These are phyloP conservation scores for Ophiostoma angusticollis DNA, from an alignment of 2,329 filamentous ascomycete genomes.

Conservation along the genomic window DNA sequence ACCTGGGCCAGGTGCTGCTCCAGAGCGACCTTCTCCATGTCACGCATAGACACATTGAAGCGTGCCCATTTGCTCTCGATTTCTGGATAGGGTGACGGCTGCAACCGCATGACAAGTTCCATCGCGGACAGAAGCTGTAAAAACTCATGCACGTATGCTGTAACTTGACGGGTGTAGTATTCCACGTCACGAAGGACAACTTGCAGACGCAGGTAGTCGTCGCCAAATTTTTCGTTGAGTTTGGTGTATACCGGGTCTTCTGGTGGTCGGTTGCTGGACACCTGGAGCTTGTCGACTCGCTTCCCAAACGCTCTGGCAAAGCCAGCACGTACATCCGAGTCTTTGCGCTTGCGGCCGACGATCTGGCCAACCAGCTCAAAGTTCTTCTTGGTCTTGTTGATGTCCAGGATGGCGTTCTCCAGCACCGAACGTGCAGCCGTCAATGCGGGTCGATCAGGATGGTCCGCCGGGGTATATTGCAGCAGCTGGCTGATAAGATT, in stretches of 20 bases:
- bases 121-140: conserved; percentile 69
- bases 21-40: conserved; percentile 70
- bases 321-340: conserved; percentile 74
- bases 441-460: conserved; percentile 66
- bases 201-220: conserved; percentile 84
- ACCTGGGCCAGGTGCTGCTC: conserved; percentile 57
- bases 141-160: conserved; percentile 69
- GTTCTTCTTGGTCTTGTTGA: conserved; percentile 92
- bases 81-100: conserved; percentile 64
- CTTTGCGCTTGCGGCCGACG: conserved; percentile 71
- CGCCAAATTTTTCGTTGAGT: conserved; percentile 74
- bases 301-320: conserved; percentile 84
- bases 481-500: conserved; percentile 71
- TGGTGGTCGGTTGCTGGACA: conserved; percentile 45
- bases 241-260: conserved; percentile 75
- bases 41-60: conserved; percentile 76
- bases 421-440: conserved; percentile 36
- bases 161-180: conserved; percentile 72
- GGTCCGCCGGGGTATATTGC: conserved; percentile 64
- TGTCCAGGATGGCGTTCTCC: conserved; percentile 63
- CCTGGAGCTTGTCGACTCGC: conserved; percentile 69
- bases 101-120: conserved; percentile 63
- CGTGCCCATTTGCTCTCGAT: conserved; percentile 89
- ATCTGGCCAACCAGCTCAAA: conserved; percentile 86
- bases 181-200: conserved; percentile 91